Conservation (phyloP, 768 basidiomycete species). For the Termitomyces sp. region DNA sequence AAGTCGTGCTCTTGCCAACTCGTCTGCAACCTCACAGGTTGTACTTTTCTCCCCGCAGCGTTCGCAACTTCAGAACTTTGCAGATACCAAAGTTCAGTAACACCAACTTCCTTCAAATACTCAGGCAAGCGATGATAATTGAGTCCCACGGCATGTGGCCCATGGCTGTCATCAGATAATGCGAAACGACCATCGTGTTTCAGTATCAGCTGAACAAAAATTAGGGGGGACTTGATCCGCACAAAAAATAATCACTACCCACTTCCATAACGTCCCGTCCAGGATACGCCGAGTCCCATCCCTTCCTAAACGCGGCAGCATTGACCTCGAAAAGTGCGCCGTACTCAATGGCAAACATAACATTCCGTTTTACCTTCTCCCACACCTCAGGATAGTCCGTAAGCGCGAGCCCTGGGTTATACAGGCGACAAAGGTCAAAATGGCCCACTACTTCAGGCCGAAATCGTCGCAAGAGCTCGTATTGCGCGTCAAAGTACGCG, state of each 20-base stretch:
- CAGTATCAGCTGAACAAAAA: constrained; percentile 55
- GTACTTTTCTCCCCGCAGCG: constrained; percentile 37
- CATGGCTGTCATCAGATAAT: constrained; percentile 96
- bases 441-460: constrained; percentile 91
- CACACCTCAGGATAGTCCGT: constrained; percentile 53
- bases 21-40: constrained; percentile 38
- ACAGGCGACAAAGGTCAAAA: constrained; percentile 88
- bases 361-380: constrained; percentile 67
- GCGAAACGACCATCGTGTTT: constrained; percentile 65
- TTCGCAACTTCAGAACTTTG: constrained; percentile 34
- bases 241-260: constrained; percentile 8
- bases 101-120: constrained; percentile 58
- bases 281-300: constrained; percentile 84
- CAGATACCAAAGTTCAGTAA: constrained; percentile 65
- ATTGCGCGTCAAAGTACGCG: constrained; percentile 85
- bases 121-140: constrained; percentile 66
- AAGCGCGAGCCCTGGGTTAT: constrained; percentile 57
- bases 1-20: constrained; percentile 42
- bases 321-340: constrained; percentile 94
- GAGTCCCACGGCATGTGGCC: constrained; percentile 79
- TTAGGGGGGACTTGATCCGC: constrained; percentile 1
- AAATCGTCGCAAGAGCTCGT: constrained; percentile 58
- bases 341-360: constrained; percentile 65
- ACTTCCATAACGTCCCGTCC: constrained; percentile 73
- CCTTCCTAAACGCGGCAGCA: constrained; percentile 87